Conservation (phyloP, 2,329 filamentous ascomycete genomes). For the Aspergillus novoparasiticus region DNA sequence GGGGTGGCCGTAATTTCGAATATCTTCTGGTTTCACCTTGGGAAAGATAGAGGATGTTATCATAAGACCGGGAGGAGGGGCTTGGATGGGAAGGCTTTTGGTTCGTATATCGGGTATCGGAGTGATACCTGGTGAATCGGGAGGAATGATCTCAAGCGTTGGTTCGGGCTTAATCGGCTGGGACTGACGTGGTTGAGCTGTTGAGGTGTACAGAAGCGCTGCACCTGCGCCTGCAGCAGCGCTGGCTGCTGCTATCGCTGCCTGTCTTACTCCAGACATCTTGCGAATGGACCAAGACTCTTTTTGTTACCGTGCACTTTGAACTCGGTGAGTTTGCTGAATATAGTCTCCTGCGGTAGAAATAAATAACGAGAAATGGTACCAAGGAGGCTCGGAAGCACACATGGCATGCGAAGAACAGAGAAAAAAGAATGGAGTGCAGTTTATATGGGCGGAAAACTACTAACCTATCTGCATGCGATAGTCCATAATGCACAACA, state of each 20-base stretch:
- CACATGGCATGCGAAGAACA: too few species aligned
- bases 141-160: background rate
- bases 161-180: background rate
- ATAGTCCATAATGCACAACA: background rate
- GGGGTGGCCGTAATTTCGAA: constrained; percentile 88
- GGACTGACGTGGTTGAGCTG: background rate
- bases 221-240: background rate
- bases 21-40: constrained; percentile 69
- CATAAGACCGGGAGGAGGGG: background rate
- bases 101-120: background rate
- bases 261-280: background rate
- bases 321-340: too few species aligned
- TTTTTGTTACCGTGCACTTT: too few species aligned
- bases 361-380: background rate
- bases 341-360: too few species aligned
- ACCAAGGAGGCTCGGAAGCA: too few species aligned
- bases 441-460: background rate
- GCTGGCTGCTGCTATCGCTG: background rate
- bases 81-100: background rate
- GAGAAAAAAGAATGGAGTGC: too few species aligned
- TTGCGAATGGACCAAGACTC: too few species aligned
- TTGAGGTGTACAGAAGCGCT: background rate
- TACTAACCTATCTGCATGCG: background rate
- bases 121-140: background rate
- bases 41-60: background rate